Evolutionary conservation across 305 asterid genomes (phyloP).

Genomic region (Fraxinus ornus): DNA sequence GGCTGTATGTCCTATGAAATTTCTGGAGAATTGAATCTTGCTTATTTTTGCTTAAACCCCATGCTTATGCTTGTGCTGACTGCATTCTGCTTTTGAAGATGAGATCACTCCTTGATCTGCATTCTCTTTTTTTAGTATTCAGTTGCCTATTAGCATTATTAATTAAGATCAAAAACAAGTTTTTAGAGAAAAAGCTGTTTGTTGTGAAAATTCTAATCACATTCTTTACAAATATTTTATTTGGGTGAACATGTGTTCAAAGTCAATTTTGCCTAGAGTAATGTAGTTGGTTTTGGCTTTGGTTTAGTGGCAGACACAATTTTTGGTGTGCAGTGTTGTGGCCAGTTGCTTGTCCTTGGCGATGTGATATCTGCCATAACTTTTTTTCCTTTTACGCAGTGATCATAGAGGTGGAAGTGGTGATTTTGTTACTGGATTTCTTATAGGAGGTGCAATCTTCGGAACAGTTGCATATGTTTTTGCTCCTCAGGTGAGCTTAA

Average conservation of each 20-base stretch:
- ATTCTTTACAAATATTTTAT: not conserved
- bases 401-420: constrained; percentile 61
- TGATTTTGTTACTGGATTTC: constrained; percentile 83
- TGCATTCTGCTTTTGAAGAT: constrained; percentile 13
- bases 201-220: not conserved
- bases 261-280: not conserved
- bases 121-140: not conserved
- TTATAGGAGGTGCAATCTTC: constrained; percentile 85
- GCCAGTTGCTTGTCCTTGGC: not conserved
- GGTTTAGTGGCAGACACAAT: not conserved
- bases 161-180: not conserved
- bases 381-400: constrained; percentile 36
- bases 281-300: constrained; percentile 20
- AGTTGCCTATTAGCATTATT: not conserved
- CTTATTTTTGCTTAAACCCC: not conserved
- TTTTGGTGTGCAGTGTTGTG: constrained; percentile 6
- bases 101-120: constrained; percentile 1
- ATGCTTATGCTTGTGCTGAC: constrained; percentile 20
- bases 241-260: constrained; percentile 3
- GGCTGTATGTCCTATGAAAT: not conserved
- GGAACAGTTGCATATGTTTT: constrained; percentile 79
- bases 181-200: not conserved
- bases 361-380: constrained; percentile 2
- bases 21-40: not conserved
- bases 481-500: constrained; percentile 77